Base-by-base conservation (phyloP, 2,329 filamentous ascomycete genomes). In the Alternaria viburni region DNA sequence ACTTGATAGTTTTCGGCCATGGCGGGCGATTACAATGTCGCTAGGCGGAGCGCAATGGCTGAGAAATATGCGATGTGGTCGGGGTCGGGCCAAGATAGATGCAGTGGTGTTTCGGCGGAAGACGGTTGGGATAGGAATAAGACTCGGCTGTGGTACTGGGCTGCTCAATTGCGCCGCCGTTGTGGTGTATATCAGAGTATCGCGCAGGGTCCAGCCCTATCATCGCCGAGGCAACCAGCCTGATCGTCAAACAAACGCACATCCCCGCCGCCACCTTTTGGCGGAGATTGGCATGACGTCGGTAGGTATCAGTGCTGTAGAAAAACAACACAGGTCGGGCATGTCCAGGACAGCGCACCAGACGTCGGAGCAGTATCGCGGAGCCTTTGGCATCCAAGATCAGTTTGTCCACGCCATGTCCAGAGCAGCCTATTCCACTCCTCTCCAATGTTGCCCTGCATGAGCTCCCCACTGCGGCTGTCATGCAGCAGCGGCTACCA, bases 1-100 rank as follows among this genome's bases (percentile, higher is more conserved):
- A 98, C 92, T 83, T 97, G 92, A 81, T 97, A 99, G 78, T 92
- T 91, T 76, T 90, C 90, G 74, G 94, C 92, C 85, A 96, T 90
- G 70, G 84, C 86, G 66, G 69, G 63, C 64, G 63, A 62, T 50
- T 59, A 55, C 65, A 52, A 52, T 62, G 61, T 62, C 69, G 61
- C 66, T 61, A 58, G 64, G 66, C 61, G 68, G 68, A 68, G 66
- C 59, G 62, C 52, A 51, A 54, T 56, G 63, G 72, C 69, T 68
- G 65, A 64, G 64, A 30, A 50, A 49, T 44, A 54, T 54, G 64
- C 54, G 61, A 61, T 59, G 57, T 60, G 55, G 54, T 50, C 54
- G 54, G 57, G 69, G 69, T 71, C 74, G 72, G 69, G 66, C 60
- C 69, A 62, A 55, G 65, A 64, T 21, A 68, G 71, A 73, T 66